Evolutionary conservation across 75 land plant genomes (phyloP).

Genomic region (Sequoia sempervirens): DNA sequence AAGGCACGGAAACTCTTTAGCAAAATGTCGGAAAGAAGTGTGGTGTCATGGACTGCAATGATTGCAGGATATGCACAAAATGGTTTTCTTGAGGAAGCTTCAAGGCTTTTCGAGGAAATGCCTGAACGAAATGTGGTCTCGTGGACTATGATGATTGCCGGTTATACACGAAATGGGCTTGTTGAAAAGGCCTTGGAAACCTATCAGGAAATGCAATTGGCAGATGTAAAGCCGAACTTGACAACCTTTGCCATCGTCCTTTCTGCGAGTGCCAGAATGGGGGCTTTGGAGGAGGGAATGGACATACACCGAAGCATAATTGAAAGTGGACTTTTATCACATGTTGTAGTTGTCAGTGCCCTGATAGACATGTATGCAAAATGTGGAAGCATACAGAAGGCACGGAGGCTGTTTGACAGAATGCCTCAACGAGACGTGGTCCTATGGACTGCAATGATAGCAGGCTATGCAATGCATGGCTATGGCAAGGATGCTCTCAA

Average conservation of each 20-base stretch:
- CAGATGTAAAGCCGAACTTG: conserved; percentile 11
- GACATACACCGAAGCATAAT: background rate
- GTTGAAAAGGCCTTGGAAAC: conserved; percentile 3
- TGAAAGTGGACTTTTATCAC: background rate
- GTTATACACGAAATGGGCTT: conserved; percentile 15
- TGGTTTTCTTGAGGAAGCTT: conserved; percentile 5
- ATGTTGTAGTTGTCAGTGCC: background rate
- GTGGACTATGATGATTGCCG: background rate
- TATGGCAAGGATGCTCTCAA: conserved; percentile 9
- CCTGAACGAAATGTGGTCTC: background rate
- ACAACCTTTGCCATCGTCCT: conserved; percentile 8
- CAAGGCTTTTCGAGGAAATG: conserved; percentile 12
- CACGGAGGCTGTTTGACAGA: conserved; percentile 6
- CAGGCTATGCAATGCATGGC: conserved; percentile 22
- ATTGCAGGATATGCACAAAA: conserved; percentile 14
- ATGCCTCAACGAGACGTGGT: background rate
- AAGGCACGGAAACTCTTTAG: conserved; percentile 11
- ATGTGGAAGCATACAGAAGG: conserved; percentile 13
- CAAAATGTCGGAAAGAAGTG: conserved; percentile 7
- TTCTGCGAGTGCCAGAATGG: conserved; percentile 10
- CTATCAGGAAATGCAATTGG: background rate
- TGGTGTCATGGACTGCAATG: conserved; percentile 18
- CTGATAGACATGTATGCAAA: conserved; percentile 24
- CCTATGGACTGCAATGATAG: conserved; percentile 14
- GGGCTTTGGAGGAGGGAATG: background rate